Base-by-base conservation (phyloP, 352 stramenopile species). In the Pythium aphanidermatum region DNA sequence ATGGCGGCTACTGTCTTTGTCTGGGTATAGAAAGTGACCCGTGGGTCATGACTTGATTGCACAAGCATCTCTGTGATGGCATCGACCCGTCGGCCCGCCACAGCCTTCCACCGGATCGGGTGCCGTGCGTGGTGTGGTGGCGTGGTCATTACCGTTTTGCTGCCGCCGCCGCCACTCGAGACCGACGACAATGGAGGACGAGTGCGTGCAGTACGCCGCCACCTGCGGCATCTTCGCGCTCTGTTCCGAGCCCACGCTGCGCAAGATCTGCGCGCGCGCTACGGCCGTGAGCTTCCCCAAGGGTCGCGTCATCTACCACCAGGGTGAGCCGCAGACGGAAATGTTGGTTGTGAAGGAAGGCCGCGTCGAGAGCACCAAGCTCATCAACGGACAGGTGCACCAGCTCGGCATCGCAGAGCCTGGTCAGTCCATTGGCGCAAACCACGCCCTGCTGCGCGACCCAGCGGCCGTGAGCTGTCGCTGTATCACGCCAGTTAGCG, bases 311-410 rank as follows among this genome's bases (percentile, higher is more conserved):
- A 54, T 95, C 31, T 90, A 88, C 59, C 74, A 69, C 52, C 73
- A 95, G 59, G 80, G 83, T 39, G 70, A 87, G 55, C 70, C 63
- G 44, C 83, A 93, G 68, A 86, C 55, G 10, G 79, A 88, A 61
- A 69, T 92, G 65, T 63, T 95, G 42, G 61, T 95, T 45, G 59
- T 95, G 23, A 55, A 73, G 29, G 40, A 68, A 4, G 83, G 83
- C 23, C 68, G 63, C 26, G 63, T 95, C 30, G 74, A 88, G 45
- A 75, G 65, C 50, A 85, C 65, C 38, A 90, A 90, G 60, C 63
- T 76, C 37, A 94, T 95, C 47, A 65, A 88, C 55, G 82, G 80
- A 13, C 83, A 95, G 54, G 74, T 86, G 44, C 83, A 95, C 55
- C 66, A 69, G 53, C 62, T 93, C 11, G 74, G 68, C 25, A 55